Evolutionary conservation across 257 asterid genomes (phyloP).

Genomic region (Buddleja alternifolia): DNA sequence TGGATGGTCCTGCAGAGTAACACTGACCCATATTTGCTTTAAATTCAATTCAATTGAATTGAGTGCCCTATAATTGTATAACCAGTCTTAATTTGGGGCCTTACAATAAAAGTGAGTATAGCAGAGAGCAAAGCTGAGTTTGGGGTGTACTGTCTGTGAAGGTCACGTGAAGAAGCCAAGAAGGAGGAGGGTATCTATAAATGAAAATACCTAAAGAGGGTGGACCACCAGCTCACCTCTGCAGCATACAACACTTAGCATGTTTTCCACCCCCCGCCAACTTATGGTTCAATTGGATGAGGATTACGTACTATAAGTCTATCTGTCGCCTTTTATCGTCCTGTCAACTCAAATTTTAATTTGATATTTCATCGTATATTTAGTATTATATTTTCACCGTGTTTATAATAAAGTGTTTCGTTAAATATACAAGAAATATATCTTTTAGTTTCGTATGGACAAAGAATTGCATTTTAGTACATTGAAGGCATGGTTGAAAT

Average conservation of each 20-base stretch:
- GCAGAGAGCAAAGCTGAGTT: neutral
- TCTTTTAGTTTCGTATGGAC: no score
- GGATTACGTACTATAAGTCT: neutral
- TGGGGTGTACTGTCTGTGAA: neutral
- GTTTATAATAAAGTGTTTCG: no score
- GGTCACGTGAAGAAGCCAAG: conserved; percentile 9
- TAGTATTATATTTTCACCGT: no score
- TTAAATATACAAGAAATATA: no score
- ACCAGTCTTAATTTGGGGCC: conserved; percentile 32
- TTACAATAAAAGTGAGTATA: conserved; percentile 22
- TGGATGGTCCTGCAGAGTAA: conserved; percentile 18
- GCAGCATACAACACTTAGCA: conserved; percentile 22
- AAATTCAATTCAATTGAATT: conserved; percentile 31
- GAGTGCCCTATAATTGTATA: conserved; percentile 36
- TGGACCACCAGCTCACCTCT: conserved; percentile 38
- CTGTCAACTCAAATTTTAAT: no score
- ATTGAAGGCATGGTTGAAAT: no score
- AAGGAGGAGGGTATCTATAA: conserved; percentile 17
- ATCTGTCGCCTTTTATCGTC: no score
- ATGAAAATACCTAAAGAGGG: conserved; percentile 23
- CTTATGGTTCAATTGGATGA: conserved; percentile 13
- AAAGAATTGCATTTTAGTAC: no score
- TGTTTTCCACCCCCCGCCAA: conserved; percentile 1
- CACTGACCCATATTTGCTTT: conserved; percentile 14
- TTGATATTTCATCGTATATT: no score